Evolutionary conservation across 495 filamentous ascomycete species (phyloP).

Genomic region (Tuber aestivum): DNA sequence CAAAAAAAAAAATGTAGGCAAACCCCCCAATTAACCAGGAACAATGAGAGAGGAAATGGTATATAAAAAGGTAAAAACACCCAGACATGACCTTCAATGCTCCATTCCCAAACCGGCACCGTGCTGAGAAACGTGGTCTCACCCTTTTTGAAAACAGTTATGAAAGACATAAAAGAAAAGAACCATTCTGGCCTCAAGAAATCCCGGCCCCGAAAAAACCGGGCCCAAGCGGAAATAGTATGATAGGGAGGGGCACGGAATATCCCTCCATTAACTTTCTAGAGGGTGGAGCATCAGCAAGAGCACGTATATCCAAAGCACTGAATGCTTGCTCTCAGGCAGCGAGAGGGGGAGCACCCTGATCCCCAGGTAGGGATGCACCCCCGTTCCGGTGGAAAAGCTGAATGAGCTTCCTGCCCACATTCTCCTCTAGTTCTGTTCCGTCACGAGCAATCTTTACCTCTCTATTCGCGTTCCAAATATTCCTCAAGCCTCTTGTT

Average conservation of each 20-base stretch:
- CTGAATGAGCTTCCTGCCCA: constrained; percentile 69
- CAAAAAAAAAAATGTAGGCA: not conserved
- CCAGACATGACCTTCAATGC: constrained; percentile 1
- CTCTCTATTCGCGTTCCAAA: constrained; percentile 92
- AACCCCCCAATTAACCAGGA: not conserved
- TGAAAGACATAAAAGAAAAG: not conserved
- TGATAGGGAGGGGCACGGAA: not conserved
- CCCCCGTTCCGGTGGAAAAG: constrained; percentile 57
- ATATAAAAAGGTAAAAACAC: not conserved
- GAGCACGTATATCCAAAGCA: not conserved
- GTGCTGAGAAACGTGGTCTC: not conserved
- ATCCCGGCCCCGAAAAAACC: not conserved
- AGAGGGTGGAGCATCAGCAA: not conserved
- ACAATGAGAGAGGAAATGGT: not conserved
- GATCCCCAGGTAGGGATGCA: not conserved
- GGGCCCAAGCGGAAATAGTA: not conserved
- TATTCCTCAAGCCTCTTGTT: constrained; percentile 83
- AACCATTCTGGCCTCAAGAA: not conserved
- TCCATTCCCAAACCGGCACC: not conserved
- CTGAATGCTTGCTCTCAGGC: not conserved
- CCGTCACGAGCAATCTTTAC: constrained; percentile 96
- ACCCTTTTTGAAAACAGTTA: not conserved
- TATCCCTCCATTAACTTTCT: not conserved
- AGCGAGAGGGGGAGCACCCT: not conserved
- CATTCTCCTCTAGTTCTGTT: constrained; percentile 80